Percentiles rank a stretch among this genome's conserved stretches.
Evolutionary conservation across 2,329 filamentous ascomycete genomes (phyloP).

Genomic region (Thermoascus crustaceus): DNA sequence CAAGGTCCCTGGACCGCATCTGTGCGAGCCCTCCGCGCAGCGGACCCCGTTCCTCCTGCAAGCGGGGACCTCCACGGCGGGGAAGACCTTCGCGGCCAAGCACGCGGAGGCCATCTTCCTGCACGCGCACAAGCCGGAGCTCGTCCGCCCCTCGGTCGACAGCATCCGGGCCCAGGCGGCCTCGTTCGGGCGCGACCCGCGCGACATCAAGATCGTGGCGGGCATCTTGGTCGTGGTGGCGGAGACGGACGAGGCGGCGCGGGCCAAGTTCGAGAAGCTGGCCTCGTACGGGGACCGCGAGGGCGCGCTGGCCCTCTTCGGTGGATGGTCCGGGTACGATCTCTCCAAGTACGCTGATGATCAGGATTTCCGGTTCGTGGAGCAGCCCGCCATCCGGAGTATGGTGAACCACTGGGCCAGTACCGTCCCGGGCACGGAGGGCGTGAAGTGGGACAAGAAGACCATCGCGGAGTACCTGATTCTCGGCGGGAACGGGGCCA

Average conservation of each 20-base stretch:
- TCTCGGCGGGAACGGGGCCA: conserved; percentile 27
- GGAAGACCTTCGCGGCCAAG: conserved; percentile 38
- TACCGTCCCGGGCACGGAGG: conserved; percentile 34
- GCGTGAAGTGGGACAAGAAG: conserved; percentile 31
- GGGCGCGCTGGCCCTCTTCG: conserved; percentile 38
- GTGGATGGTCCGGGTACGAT: conserved; percentile 42
- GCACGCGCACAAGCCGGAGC: conserved; percentile 36
- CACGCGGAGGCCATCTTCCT: conserved; percentile 42
- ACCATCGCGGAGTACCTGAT: conserved; percentile 27
- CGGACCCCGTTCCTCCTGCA: conserved; percentile 42
- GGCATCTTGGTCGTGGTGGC: conserved; percentile 38
- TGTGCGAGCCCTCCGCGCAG: conserved; percentile 39
- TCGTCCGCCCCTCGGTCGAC: conserved; percentile 35
- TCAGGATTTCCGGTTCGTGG: conserved; percentile 38
- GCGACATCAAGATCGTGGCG: conserved; percentile 37
- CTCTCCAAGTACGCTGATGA: conserved; percentile 36
- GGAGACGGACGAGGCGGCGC: conserved; percentile 37
- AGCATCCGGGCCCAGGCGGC: conserved; percentile 33
- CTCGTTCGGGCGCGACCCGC: conserved; percentile 30
- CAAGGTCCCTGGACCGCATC: conserved; percentile 36
- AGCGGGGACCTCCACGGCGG: conserved; percentile 40
- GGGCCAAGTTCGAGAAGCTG: conserved; percentile 35
- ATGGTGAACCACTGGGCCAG: conserved; percentile 40
- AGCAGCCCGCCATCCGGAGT: conserved; percentile 34
- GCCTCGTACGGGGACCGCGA: conserved; percentile 38